phyloP scores from a whole-genome alignment of 352 stramenopile species.

The Phytophthora vignae region DNA sequence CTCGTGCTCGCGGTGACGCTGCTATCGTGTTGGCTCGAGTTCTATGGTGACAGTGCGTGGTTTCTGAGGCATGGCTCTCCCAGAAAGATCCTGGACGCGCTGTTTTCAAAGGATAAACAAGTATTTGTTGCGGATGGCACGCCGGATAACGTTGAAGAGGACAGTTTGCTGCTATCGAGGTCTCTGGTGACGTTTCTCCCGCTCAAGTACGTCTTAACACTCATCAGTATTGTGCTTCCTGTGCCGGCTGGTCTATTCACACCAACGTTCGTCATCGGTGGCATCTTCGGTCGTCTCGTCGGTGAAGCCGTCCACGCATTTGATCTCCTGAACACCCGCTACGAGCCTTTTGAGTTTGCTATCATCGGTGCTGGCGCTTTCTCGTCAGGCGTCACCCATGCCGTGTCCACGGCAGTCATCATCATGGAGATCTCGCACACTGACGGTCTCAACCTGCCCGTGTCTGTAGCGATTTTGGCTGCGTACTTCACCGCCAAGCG shows the following conservation, averaged over 20 bases:
- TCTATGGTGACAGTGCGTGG: conserved; percentile 84
- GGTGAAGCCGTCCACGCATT: conserved; percentile 79
- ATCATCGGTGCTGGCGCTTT: conserved; percentile 94
- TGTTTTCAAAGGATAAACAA: conserved; percentile 75
- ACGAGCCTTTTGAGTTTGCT: conserved; percentile 93
- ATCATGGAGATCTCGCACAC: conserved; percentile 94
- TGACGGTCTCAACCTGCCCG: conserved; percentile 84
- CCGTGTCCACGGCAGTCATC: conserved; percentile 94
- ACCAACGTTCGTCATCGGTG: conserved; percentile 86
- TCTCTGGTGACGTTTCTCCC: conserved; percentile 81
- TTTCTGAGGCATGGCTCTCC: conserved; percentile 81
- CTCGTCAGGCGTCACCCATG: conserved; percentile 92
- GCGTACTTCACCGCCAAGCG: conserved; percentile 92
- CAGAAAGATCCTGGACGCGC: conserved; percentile 62
- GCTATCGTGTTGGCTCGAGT: conserved; percentile 75
- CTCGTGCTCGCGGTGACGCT: conserved; percentile 68
- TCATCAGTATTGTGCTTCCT: conserved; percentile 79
- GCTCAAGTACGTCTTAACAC: conserved; percentile 81
- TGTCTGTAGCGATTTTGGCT: conserved; percentile 89
- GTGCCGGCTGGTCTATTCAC: conserved; percentile 85
- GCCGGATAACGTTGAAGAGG: conserved; percentile 28
- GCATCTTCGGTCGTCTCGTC: conserved; percentile 84
- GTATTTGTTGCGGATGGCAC: conserved; percentile 43
- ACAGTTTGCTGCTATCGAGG: conserved; percentile 73
- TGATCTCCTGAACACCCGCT: conserved; percentile 64